These are phyloP conservation scores for sweet orange (Citrus sinensis) DNA, from an alignment of 345 rosid genomes.

Conservation along the genomic window DNA sequence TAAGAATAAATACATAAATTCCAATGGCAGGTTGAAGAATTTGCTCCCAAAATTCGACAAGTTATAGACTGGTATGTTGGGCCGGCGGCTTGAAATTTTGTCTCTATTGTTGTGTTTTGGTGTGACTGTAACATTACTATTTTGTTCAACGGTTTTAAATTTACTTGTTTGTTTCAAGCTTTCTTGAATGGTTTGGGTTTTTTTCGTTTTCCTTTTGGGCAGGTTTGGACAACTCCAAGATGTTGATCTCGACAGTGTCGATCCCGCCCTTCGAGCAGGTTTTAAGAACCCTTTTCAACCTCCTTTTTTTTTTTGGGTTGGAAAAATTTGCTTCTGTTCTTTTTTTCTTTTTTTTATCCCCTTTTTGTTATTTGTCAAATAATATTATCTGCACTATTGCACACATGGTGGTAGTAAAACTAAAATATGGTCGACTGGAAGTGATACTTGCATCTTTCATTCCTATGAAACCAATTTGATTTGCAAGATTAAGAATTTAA, in stretches of 20 bases:
- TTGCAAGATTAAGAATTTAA: background rate
- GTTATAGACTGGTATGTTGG: constrained; percentile 60
- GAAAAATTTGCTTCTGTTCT: background rate
- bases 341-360: too few relatives aligned
- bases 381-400: background rate
- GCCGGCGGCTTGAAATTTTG: background rate
- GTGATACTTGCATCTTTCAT: background rate
- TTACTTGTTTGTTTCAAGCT: background rate
- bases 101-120: background rate
- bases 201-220: constrained; percentile 10
- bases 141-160: background rate
- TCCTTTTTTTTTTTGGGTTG: background rate
- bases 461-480: background rate
- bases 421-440: background rate
- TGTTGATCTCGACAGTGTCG: constrained; percentile 66
- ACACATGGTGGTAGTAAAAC: background rate
- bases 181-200: background rate
- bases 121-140: background rate
- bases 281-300: background rate
- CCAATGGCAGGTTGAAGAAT: constrained; percentile 49
- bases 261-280: constrained; percentile 89
- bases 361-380: background rate
- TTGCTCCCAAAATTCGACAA: constrained; percentile 65
- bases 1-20: too few relatives aligned
- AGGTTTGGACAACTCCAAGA: constrained; percentile 97